Conservation (phyloP, 108 stramenopile species). For the Hondaea fermentalgiana region DNA sequence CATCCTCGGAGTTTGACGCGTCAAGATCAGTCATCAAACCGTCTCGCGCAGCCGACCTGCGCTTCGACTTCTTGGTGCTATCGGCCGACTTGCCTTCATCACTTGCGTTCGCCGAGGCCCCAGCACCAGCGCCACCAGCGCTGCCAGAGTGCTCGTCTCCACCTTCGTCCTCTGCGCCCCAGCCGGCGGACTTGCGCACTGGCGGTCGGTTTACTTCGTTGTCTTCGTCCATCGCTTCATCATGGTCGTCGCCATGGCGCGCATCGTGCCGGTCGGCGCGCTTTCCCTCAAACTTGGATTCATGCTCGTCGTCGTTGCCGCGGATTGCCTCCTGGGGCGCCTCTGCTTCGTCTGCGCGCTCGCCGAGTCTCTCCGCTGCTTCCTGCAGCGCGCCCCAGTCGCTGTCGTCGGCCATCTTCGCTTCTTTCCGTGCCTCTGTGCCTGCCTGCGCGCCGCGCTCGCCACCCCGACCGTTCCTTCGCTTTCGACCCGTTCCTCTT, state of each 20-base stretch:
- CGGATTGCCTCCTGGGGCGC: not conserved
- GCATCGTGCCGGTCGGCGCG: not conserved
- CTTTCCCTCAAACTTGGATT: not conserved
- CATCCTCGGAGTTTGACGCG: not conserved
- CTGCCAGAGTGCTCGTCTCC: not conserved
- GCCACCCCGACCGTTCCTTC: no score
- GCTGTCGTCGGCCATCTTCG: not conserved
- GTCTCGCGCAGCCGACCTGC: not conserved
- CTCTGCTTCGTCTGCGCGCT: not conserved
- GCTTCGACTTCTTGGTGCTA: not conserved
- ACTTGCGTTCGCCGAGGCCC: no score
- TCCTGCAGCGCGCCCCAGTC: constrained; percentile 2
- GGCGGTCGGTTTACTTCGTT: not conserved
- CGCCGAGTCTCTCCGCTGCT: not conserved
- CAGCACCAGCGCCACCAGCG: no score
- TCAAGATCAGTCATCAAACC: not conserved
- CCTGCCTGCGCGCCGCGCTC: no score
- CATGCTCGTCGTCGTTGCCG: not conserved
- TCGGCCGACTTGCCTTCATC: not conserved
- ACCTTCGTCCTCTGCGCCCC: not conserved
- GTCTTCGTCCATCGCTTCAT: not conserved
- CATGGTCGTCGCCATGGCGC: not conserved
- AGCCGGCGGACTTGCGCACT: not conserved
- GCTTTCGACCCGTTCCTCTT: no score
- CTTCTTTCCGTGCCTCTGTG: no score